Conservation (phyloP, 192 early-diverging fungal genomes). For the Anaeromyces robustus region DNA sequence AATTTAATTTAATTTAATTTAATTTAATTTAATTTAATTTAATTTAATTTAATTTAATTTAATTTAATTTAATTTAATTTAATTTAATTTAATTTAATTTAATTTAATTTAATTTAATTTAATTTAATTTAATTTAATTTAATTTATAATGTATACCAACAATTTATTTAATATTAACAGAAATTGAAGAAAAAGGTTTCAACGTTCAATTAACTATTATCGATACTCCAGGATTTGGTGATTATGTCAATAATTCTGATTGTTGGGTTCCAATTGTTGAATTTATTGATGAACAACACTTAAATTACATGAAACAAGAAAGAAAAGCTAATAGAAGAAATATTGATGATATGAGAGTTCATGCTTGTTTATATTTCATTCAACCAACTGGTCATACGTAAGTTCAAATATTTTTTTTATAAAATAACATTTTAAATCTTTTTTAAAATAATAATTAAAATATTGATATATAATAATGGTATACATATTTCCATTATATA, state of each 20-base stretch:
- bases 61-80: no score
- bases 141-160: no score
- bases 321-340: slow-evolving; percentile 68
- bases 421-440: slow-evolving; percentile 3
- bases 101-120: no score
- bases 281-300: slow-evolving; percentile 97
- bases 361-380: slow-evolving; percentile 98
- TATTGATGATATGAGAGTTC: slow-evolving; percentile 85
- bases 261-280: slow-evolving; percentile 97
- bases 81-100: no score
- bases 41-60: no score
- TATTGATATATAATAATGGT: no score
- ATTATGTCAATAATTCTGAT: slow-evolving; percentile 85
- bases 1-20: no score
- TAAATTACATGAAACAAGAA: slow-evolving; percentile 84
- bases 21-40: no score
- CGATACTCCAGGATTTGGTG: slow-evolving; percentile 78
- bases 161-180: slow-evolving; percentile 5
- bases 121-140: no score
- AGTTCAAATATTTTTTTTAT: neutral
- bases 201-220: slow-evolving; percentile 89
- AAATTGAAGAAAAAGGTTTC: slow-evolving; percentile 98
- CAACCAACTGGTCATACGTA: slow-evolving; percentile 92
- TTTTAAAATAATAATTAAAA: no score
- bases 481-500: no score